These are phyloP conservation scores for Cudoniella acicularis DNA, from an alignment of 495 filamentous ascomycete genomes.

Conservation along the genomic window DNA sequence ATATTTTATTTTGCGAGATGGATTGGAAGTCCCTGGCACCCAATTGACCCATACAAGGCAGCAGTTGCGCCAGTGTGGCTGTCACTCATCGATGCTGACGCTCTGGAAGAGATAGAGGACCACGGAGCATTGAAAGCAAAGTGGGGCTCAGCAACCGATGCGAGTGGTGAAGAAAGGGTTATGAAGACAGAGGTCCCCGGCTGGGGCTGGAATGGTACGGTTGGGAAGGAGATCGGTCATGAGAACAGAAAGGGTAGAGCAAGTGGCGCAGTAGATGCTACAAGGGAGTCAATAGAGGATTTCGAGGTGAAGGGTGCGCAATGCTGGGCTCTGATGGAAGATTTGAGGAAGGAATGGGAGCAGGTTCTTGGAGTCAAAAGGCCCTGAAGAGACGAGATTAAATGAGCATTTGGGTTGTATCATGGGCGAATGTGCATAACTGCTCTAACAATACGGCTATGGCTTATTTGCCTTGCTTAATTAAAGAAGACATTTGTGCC, in stretches of 20 bases:
- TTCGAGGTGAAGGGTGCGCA: conserved; percentile 73
- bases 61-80: conserved; percentile 75
- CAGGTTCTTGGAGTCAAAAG: conserved; percentile 30
- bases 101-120: conserved; percentile 59
- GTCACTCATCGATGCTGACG: conserved; percentile 62
- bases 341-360: conserved; percentile 77
- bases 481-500: no score
- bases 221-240: conserved; percentile 54
- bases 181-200: conserved; percentile 76
- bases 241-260: conserved; percentile 53
- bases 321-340: conserved; percentile 84
- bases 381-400: no score
- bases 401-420: no score
- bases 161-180: conserved; percentile 53
- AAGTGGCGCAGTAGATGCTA: conserved; percentile 54
- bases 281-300: conserved; percentile 56
- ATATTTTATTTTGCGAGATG: conserved; percentile 71
- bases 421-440: no score
- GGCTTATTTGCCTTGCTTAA: no score
- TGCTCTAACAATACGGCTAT: no score
- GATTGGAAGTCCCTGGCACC: conserved; percentile 86
- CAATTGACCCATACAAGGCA: conserved; percentile 68
- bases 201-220: conserved; percentile 75
- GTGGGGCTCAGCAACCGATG: conserved; percentile 74
- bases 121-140: conserved; percentile 51